phyloP scores from a whole-genome alignment of 805 yeast genomes.

The Lachancea quebecensis region DNA sequence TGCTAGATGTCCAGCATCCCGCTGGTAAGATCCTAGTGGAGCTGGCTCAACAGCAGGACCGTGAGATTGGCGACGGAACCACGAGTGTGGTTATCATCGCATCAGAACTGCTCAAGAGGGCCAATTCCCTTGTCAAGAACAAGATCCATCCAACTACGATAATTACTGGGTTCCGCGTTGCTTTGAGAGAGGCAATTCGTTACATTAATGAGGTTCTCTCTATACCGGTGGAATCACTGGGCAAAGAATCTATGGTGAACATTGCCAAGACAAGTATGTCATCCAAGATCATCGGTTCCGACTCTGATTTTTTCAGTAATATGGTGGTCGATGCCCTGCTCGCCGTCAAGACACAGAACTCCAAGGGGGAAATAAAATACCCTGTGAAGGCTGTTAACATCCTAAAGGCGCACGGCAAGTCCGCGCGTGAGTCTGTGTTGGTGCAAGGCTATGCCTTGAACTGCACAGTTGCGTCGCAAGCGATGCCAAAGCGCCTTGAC shows the following conservation, averaged over 20 bases:
- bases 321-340: conserved; percentile 94
- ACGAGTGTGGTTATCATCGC: conserved; percentile 97
- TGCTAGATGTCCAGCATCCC: conserved; percentile 96
- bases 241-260: conserved; percentile 78
- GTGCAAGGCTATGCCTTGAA: conserved; percentile 94
- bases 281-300: conserved; percentile 90
- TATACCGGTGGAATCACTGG: conserved; percentile 66
- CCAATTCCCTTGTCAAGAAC: conserved; percentile 87
- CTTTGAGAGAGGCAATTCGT: conserved; percentile 82
- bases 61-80: conserved; percentile 98
- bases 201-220: conserved; percentile 82
- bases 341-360: conserved; percentile 85
- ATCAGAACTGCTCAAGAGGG: conserved; percentile 82
- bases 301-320: conserved; percentile 79
- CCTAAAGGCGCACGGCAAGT: conserved; percentile 93
- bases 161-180: conserved; percentile 92
- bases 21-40: conserved; percentile 97
- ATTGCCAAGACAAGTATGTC: conserved; percentile 98
- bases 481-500: conserved; percentile 64
- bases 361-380: conserved; percentile 81
- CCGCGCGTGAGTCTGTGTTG: conserved; percentile 76
- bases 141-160: conserved; percentile 97
- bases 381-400: conserved; percentile 97
- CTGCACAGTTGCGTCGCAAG: conserved; percentile 96
- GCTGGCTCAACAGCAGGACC: conserved; percentile 96